Base-by-base conservation (phyloP, 208 protist species). In the Leishmania mexicana region DNA sequence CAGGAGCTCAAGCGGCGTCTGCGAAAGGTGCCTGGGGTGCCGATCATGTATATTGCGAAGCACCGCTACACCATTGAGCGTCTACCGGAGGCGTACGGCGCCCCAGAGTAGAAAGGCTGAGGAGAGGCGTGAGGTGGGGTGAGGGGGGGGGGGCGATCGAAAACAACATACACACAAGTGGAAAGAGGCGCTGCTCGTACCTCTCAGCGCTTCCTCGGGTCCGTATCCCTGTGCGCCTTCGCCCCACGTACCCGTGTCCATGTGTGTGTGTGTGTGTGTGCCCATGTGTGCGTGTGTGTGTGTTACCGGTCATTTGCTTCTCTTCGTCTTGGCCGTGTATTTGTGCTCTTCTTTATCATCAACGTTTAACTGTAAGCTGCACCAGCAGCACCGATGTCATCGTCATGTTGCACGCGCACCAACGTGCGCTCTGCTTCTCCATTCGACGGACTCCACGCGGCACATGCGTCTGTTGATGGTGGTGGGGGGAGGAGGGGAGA, bases 1-100 rank as follows among this genome's bases (percentile, higher is more conserved):
- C 96, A 99, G 81, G 99, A 99, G 82, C 86, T 99, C 49, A 99
- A 99, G 86, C 90, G 99, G 58, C 91, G 98, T 21, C 89, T 99
- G 57, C 94, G 99, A 53, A 99, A 99, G 88, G 96, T 99, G 49
- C 99, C 99, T 19, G 99, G 99, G 68, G 99, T 99, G 35, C 99
- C 99, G 1, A 99, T 99, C 86, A 99, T 99, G 93, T 99, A 98
- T 87, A 99, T 99, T 72, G 89, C 96, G 45, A 96, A 97, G 74
- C 98, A 99, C 64, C 96, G 96, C 81, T 99, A 99, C 93, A 98
- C 95, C 24, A 98, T 99, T 81, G 99, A 99, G 87, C 90, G 99
- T 40, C 90, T 99, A 80, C 99, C 99, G 11, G 99, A 99, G 71
- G 98, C 94, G 17, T 98, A 94, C 76, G 96, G 96, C 35, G 96